These are phyloP conservation scores for Colletotrichum aenigma DNA, from an alignment of 2,329 filamentous ascomycete species.

Conservation along the genomic window DNA sequence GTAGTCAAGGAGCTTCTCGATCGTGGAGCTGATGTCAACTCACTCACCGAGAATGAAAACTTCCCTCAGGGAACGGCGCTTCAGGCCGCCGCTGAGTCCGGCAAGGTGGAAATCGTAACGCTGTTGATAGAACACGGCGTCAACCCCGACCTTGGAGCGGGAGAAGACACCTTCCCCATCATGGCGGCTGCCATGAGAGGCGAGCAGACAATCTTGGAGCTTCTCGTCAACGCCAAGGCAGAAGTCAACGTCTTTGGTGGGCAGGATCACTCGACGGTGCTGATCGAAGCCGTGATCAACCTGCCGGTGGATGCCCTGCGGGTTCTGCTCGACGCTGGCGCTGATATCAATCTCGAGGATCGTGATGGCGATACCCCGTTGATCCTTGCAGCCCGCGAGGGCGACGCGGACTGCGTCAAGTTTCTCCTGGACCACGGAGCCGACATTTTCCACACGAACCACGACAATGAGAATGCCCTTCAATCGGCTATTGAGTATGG, in stretches of 20 bases:
- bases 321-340: constrained; percentile 37
- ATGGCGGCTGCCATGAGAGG: constrained; percentile 38
- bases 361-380: constrained; percentile 40
- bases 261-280: constrained; percentile 34
- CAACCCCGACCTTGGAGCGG: constrained; percentile 40
- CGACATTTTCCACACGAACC: constrained; percentile 36
- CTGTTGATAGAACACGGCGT: constrained; percentile 40
- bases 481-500: constrained; percentile 29
- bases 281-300: constrained; percentile 39
- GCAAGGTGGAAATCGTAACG: constrained; percentile 37
- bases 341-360: constrained; percentile 39
- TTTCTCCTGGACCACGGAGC: constrained; percentile 39
- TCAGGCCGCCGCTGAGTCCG: constrained; percentile 41
- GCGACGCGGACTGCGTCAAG: constrained; percentile 35
- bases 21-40: constrained; percentile 29
- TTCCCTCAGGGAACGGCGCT: constrained; percentile 36
- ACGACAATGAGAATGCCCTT: constrained; percentile 32
- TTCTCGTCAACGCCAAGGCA: constrained; percentile 37
- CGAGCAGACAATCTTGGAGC: constrained; percentile 37
- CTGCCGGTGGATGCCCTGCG: constrained; percentile 34
- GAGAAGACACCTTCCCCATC: constrained; percentile 36
- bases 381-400: constrained; percentile 36
- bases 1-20: constrained; percentile 38
- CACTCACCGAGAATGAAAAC: constrained; percentile 5
- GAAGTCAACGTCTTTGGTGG: constrained; percentile 39